phyloP scores from a whole-genome alignment of 2,329 filamentous ascomycete species.

The Talaromyces pinophilus region DNA sequence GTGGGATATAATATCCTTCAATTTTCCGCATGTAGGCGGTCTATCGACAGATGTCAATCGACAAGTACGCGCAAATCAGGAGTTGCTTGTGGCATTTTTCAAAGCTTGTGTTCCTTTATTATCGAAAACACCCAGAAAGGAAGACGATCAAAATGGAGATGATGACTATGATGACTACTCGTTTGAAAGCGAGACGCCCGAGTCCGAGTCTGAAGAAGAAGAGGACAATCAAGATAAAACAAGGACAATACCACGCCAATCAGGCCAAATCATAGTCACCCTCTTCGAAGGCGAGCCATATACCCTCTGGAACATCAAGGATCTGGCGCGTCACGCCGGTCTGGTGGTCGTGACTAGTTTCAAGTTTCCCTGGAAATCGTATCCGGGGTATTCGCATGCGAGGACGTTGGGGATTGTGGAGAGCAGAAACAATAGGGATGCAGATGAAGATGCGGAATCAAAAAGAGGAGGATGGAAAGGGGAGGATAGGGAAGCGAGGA shows the following conservation, averaged over 20 bases:
- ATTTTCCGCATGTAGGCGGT: conserved; percentile 95
- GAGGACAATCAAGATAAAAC: conserved; percentile 26
- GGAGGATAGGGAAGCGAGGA: conserved; percentile 50
- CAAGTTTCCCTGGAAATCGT: conserved; percentile 50
- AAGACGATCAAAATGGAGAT: conserved; percentile 27
- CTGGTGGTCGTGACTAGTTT: conserved; percentile 51
- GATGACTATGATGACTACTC: conserved; percentile 22
- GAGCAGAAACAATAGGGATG: conserved; percentile 31
- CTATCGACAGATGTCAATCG: conserved; percentile 90
- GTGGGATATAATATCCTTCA: conserved; percentile 85
- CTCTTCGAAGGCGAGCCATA: conserved; percentile 94
- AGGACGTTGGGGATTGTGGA: conserved; percentile 50
- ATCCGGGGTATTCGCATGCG: conserved; percentile 51
- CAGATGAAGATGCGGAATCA: conserved; percentile 18
- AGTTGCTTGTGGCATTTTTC: conserved; percentile 53
- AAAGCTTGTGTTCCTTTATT: conserved; percentile 46
- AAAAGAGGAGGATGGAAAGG: conserved; percentile 52
- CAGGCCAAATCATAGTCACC: conserved; percentile 72
- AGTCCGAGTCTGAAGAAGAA: conserved; percentile 27
- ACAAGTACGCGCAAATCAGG: conserved; percentile 88
- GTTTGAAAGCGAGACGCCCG: conserved; percentile 16
- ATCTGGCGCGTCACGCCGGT: conserved; percentile 73
- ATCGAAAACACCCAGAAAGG: conserved; percentile 30
- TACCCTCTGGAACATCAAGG: conserved; percentile 89
- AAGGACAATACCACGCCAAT: conserved; percentile 25